Percentiles rank a stretch among this genome's conserved stretches.
phyloP scores from a whole-genome alignment of 148 eudicot genomes.

The Camellia sinensis region DNA sequence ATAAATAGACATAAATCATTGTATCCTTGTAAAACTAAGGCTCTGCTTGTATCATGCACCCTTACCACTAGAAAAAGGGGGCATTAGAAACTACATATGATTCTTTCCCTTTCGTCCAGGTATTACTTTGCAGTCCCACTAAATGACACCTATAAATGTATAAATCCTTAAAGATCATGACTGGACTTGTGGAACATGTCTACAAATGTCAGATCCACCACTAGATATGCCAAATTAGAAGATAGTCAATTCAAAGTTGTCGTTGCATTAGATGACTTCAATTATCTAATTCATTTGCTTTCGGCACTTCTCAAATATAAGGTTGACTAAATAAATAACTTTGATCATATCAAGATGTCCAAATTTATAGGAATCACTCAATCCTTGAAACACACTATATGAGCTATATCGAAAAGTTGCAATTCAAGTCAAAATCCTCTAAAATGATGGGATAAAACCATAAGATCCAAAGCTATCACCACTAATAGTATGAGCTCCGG shows the following conservation, averaged over 20 bases:
- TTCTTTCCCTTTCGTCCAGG: not conserved
- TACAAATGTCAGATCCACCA: not conserved
- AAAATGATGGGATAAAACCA: not conserved
- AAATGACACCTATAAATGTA: not conserved
- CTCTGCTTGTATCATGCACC: not conserved
- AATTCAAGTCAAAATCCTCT: not conserved
- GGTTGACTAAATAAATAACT: not conserved
- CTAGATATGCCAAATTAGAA: not conserved
- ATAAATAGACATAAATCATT: not conserved
- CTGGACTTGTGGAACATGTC: not conserved
- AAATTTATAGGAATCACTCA: not conserved
- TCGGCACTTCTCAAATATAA: not conserved
- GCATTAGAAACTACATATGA: not conserved
- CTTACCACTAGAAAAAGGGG: not conserved
- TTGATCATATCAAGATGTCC: not conserved
- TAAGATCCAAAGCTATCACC: not conserved
- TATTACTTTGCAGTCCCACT: not conserved
- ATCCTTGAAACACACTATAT: not conserved
- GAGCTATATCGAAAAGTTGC: not conserved
- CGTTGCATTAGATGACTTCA: not conserved
- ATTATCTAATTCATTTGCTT: not conserved
- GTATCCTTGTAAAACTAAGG: too few relatives aligned
- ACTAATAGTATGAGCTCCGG: not conserved
- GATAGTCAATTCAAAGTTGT: not conserved
- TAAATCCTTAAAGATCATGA: not conserved